Evolutionary conservation across 441 rosid genomes (phyloP).

Genomic region (Pelargonium australe): DNA sequence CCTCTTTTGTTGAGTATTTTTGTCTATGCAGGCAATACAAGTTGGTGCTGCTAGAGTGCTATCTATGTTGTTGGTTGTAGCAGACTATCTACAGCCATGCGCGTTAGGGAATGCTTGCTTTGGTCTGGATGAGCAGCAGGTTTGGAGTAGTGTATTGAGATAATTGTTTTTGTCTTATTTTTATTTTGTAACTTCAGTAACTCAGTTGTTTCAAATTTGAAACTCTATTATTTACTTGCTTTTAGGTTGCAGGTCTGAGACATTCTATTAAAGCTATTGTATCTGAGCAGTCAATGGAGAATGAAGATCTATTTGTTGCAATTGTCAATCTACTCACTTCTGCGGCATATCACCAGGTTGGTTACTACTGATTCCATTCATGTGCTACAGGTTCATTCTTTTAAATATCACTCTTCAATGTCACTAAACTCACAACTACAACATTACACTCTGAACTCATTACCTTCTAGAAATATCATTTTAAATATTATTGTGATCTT

Average conservation of each 20-base stretch:
- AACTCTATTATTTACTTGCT: conserved; percentile 26
- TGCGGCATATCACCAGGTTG: conserved; percentile 80
- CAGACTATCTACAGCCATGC: conserved; percentile 52
- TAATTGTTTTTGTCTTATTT: conserved; percentile 14
- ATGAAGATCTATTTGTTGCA: conserved; percentile 66
- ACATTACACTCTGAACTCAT: not conserved
- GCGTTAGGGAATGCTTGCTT: conserved; percentile 48
- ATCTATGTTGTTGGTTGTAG: conserved; percentile 47
- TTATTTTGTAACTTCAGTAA: conserved; percentile 9
- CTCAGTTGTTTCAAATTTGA: conserved; percentile 14
- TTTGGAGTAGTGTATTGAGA: conserved; percentile 26
- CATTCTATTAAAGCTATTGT: conserved; percentile 38
- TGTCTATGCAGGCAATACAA: conserved; percentile 65
- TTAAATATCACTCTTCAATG: not conserved
- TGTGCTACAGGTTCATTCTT: not conserved
- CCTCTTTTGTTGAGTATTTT: conserved; percentile 1
- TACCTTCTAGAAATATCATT: not conserved
- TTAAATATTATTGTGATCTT: conserved; percentile 4
- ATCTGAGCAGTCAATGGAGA: conserved; percentile 38
- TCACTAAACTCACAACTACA: not conserved
- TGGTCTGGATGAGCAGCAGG: conserved; percentile 71
- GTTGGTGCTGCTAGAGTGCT: conserved; percentile 62
- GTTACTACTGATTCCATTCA: conserved; percentile 14
- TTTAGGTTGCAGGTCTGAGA: conserved; percentile 62
- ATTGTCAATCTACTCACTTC: conserved; percentile 54